Evolutionary conservation across 805 yeast genomes (phyloP), one percentile per base, ranked within the genome.

Genomic region (Kodamaea laetipori): DNA sequence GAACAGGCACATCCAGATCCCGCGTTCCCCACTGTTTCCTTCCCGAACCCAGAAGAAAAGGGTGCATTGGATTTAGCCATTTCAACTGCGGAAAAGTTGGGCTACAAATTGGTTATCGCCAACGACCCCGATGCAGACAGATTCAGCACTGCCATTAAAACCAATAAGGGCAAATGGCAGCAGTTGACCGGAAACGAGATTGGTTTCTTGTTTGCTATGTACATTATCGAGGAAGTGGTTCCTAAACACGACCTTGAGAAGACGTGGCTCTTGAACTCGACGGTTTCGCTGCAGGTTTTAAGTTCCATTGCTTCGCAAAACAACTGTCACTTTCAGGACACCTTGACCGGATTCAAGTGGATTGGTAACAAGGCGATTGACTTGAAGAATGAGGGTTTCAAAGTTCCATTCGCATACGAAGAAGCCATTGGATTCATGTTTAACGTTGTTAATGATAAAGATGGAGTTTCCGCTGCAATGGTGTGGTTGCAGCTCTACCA

Each of bases 81-180:
- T 13, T 40, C 58, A 7, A 60, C 64, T 2, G 97, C 96, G 0
- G 81, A 86, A 31, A 41, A 50, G 1, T 59, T 64, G 2, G 71
- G 71, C 0, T 61, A 76, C 17, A 58, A 66, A 2, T 59, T 89
- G 23, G 92, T 92, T 1, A 55, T 92, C 2, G 96, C 97, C 1
- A 92, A 85, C 61, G 99, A 92, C 58, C 99, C 99, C 0, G 99
- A 92, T 64, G 99, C 98, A 0, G 99, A 92, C 61, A 72, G 99
- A 46, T 92, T 92, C 57, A 83, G 94, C 6, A 85, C 79, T 7
- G 96, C 96, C 0, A 76, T 86, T 13, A 80, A 77, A 50, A 55
- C 52, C 4, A 53, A 49, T 2, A 41, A 51, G 2, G 72, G 71
- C 10, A 46, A 55, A 11, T 90, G 96, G 95, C 67, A 63, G 44